phyloP scores from a whole-genome alignment of 768 basidiomycete species.

The Daedaleopsis nitida region DNA sequence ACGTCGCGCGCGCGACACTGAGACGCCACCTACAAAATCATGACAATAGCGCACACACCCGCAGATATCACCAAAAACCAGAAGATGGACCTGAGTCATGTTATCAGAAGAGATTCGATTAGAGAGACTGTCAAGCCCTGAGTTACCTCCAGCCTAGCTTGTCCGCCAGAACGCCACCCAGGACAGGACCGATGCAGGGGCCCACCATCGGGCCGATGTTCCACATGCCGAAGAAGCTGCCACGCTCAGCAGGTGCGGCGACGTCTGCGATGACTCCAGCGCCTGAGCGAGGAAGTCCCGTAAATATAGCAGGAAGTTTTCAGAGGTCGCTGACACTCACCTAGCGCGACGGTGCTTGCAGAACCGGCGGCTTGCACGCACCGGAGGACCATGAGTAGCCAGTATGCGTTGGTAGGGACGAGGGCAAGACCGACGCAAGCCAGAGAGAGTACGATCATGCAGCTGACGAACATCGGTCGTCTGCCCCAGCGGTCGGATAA shows the following conservation, averaged over 20 bases:
- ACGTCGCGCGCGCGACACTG: background rate
- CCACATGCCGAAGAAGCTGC: slow-evolving; percentile 72
- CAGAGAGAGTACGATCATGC: slow-evolving; percentile 60
- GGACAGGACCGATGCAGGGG: slow-evolving; percentile 42
- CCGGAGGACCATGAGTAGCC: slow-evolving; percentile 79
- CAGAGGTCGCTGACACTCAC: slow-evolving; percentile 33
- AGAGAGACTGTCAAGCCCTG: no score
- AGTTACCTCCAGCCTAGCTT: slow-evolving; percentile 34
- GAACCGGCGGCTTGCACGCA: slow-evolving; percentile 80
- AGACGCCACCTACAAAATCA: slow-evolving; percentile 34
- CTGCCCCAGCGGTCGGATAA: slow-evolving; percentile 68
- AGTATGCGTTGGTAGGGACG: slow-evolving; percentile 62
- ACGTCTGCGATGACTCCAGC: slow-evolving; percentile 83
- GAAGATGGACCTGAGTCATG: slow-evolving; percentile 38
- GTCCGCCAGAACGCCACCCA: slow-evolving; percentile 48
- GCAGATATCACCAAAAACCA: slow-evolving; percentile 44
- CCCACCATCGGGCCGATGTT: slow-evolving; percentile 64
- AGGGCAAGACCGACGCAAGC: slow-evolving; percentile 68
- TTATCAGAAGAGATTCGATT: background rate
- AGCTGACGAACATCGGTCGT: slow-evolving; percentile 62
- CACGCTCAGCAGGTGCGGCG: slow-evolving; percentile 69
- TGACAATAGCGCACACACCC: slow-evolving; percentile 35
- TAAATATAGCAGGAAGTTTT: background rate
- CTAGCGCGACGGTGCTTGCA: slow-evolving; percentile 76
- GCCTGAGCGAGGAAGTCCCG: slow-evolving; percentile 37